Evolutionary conservation across 352 stramenopile genomes (phyloP), one percentile per base, ranked within the genome.

Genomic region (Saprolegnia parasitica): DNA sequence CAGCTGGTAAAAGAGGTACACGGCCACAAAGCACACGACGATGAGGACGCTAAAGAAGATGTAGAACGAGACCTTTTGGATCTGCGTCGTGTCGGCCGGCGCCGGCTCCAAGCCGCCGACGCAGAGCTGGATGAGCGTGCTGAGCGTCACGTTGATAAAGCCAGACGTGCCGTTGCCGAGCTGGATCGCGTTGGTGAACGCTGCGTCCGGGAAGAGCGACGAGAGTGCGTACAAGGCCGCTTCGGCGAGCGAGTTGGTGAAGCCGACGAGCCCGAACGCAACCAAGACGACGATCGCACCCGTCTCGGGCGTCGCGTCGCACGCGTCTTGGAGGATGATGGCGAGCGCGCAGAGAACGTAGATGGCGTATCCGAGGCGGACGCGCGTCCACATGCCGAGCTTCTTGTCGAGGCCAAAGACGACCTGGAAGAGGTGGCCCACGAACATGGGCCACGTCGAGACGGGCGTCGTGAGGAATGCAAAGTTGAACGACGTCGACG

Each of bases 391-490:
- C n/a, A n/a, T n/a, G n/a, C n/a, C n/a, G n/a, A n/a, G n/a, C n/a
- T n/a, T n/a, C n/a, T n/a, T n/a, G n/a, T n/a, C n/a, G n/a, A n/a
- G n/a, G n/a, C n/a, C n/a, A n/a, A 75, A 80, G 60, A 83, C 55
- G 66, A 91, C 78, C 47, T 91, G 83, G 13, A 85, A 10, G 0
- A 39, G 49, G 35, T 88, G 81, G 11, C 81, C 83, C 5, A 78
- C 62, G n/a, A 85, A 71, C 81, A 89, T 89, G n/a, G n/a, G n/a
- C n/a, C n/a, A n/a, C n/a, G n/a, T n/a, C n/a, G n/a, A n/a, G n/a
- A n/a, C n/a, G n/a, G 10, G 83, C 71, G 79, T 89, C 16, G 80
- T 89, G 4, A 89, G 62, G 75, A 88, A 89, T 11, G 74, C 77
- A 62, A 91, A 91, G 62, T 84, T n/a, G n/a, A n/a, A n/a, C n/a